phyloP scores from a whole-genome alignment of 2,329 filamentous ascomycete species.

The Fusarium pilosicola region DNA sequence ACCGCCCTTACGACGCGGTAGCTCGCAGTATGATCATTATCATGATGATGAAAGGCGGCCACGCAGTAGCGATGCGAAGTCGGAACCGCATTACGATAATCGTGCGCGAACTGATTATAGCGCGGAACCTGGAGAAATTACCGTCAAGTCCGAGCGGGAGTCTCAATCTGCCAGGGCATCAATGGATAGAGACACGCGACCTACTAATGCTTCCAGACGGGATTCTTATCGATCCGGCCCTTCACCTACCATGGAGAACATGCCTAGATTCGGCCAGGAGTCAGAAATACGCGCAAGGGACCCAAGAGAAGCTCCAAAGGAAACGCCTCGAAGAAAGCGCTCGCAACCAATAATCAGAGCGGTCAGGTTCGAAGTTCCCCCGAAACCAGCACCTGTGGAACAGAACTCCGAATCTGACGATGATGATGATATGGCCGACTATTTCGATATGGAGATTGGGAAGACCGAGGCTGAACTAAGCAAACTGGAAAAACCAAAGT shows the following conservation, averaged over 20 bases:
- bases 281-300: slow-evolving; percentile 21
- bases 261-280: slow-evolving; percentile 25
- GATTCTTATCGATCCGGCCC: slow-evolving; percentile 34
- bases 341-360: slow-evolving; percentile 46
- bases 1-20: slow-evolving; percentile 52
- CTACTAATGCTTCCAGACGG: slow-evolving; percentile 19
- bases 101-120: slow-evolving; percentile 54
- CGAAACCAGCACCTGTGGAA: slow-evolving; percentile 47
- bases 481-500: slow-evolving; percentile 55
- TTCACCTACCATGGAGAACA: slow-evolving; percentile 40
- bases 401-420: slow-evolving; percentile 62
- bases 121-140: slow-evolving; percentile 60
- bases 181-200: slow-evolving; percentile 38
- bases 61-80: slow-evolving; percentile 64
- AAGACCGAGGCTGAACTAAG: slow-evolving; percentile 62
- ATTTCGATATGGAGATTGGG: slow-evolving; percentile 63
- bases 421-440: slow-evolving; percentile 68
- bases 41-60: slow-evolving; percentile 58
- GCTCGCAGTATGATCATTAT: slow-evolving; percentile 49
- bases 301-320: slow-evolving; percentile 18
- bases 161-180: slow-evolving; percentile 47
- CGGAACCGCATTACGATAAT: slow-evolving; percentile 53
- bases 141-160: slow-evolving; percentile 53
- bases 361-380: slow-evolving; percentile 54
- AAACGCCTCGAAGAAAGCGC: slow-evolving; percentile 38